Conservation (phyloP, 805 yeast species). For the Wickerhamiella azyma region DNA sequence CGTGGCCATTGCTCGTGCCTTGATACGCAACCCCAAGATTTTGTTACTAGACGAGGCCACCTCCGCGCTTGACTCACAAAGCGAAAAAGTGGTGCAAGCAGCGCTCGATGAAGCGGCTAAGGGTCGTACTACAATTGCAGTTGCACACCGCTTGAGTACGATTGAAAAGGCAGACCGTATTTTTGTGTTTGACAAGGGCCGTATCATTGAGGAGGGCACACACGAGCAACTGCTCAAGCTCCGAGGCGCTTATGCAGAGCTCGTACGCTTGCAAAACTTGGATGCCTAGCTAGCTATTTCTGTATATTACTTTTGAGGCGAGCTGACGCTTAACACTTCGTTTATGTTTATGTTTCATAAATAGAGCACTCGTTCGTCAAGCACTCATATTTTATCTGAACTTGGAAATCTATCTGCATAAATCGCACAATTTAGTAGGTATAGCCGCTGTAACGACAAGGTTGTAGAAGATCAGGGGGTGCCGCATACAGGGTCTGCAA, state of each 20-base stretch:
- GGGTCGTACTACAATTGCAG: constrained; percentile 67
- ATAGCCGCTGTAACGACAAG: too few species aligned
- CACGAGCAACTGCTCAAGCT: constrained; percentile 34
- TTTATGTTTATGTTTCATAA: too few species aligned
- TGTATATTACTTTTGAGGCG: too few species aligned
- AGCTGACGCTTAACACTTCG: too few species aligned
- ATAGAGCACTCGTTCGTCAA: too few species aligned
- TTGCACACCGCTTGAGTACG: constrained; percentile 71
- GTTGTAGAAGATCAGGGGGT: too few species aligned
- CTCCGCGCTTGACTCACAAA: constrained; percentile 50
- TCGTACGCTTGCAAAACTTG: constrained; percentile 28
- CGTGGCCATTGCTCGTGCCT: constrained; percentile 61
- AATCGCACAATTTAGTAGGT: too few species aligned
- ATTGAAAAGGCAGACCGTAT: constrained; percentile 50
- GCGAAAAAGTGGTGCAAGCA: constrained; percentile 62
- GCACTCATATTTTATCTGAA: too few species aligned
- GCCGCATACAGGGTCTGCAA: too few species aligned
- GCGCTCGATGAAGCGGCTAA: constrained; percentile 56
- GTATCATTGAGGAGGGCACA: constrained; percentile 45
- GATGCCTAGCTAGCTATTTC: constrained; percentile 15
- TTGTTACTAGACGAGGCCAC: constrained; percentile 59
- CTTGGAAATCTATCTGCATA: too few species aligned
- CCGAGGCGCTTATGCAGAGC: constrained; percentile 28
- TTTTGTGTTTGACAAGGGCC: constrained; percentile 49
- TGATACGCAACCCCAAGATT: constrained; percentile 51